phyloP scores from a whole-genome alignment of 805 yeast species.

The Zygosaccharomyces gambellarensis region DNA sequence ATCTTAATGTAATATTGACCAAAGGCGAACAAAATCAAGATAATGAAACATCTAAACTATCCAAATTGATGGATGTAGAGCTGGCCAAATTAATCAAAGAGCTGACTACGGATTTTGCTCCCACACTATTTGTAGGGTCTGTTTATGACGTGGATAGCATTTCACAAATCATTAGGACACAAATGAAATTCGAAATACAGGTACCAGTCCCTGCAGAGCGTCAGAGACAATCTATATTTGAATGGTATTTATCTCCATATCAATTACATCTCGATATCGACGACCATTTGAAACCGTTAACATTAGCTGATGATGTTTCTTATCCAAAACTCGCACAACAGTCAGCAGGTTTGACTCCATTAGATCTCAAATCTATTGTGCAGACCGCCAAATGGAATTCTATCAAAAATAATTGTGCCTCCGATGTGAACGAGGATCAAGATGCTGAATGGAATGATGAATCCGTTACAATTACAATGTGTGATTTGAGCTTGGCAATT shows the following conservation, averaged over 20 bases:
- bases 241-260: constrained; percentile 40
- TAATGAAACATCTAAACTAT: constrained; percentile 33
- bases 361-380: constrained; percentile 70
- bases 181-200: constrained; percentile 70
- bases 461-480: constrained; percentile 44
- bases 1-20: constrained; percentile 70
- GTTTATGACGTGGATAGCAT: constrained; percentile 63
- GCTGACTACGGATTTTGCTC: constrained; percentile 37
- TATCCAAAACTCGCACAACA: constrained; percentile 62
- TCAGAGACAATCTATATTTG: constrained; percentile 65
- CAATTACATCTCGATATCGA: constrained; percentile 20
- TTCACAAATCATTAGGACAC: constrained; percentile 59
- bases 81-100: constrained; percentile 55
- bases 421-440: constrained; percentile 25
- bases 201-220: constrained; percentile 72
- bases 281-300: not conserved
- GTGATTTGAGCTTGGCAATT: constrained; percentile 60
- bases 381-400: constrained; percentile 59
- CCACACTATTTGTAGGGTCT: constrained; percentile 58
- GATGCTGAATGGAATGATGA: constrained; percentile 15
- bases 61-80: constrained; percentile 40
- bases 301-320: constrained; percentile 37
- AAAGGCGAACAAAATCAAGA: constrained; percentile 57
- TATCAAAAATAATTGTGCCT: constrained; percentile 38
- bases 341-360: constrained; percentile 88